Conservation (phyloP, 805 yeast species). For the Kodamaea leandrae region DNA sequence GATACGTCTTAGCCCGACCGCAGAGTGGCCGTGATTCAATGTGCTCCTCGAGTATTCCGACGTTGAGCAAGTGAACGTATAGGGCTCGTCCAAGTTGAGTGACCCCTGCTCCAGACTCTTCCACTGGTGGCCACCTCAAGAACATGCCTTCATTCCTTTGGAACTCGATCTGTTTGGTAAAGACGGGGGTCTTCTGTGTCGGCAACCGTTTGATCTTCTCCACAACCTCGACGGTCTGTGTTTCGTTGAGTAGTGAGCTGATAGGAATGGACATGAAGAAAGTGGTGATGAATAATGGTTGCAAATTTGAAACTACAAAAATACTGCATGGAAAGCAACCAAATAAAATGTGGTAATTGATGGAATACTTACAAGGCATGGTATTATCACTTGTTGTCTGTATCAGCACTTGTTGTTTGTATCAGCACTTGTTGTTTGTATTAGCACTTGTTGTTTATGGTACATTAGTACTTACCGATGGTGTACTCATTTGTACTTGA, state of each 20-base stretch:
- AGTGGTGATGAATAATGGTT: not conserved
- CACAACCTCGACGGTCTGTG: not conserved
- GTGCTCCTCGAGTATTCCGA: not conserved
- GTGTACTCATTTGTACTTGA: too few relatives aligned
- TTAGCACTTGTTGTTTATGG: too few relatives aligned
- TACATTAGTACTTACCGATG: too few relatives aligned
- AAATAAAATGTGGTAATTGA: too few relatives aligned
- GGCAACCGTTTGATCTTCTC: not conserved
- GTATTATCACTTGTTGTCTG: too few relatives aligned
- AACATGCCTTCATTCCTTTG: not conserved
- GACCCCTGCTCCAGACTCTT: slow-evolving; percentile 1
- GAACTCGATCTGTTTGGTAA: slow-evolving; percentile 1
- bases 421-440: too few relatives aligned
- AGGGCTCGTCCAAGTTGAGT: not conserved
- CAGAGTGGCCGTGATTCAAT: not conserved
- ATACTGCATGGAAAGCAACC: too few relatives aligned
- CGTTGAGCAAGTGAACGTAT: slow-evolving; percentile 1
- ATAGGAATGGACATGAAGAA: slow-evolving; percentile 1
- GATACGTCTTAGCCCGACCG: slow-evolving; percentile 6
- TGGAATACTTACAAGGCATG: too few relatives aligned
- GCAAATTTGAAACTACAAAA: not conserved
- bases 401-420: too few relatives aligned
- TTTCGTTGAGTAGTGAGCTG: slow-evolving; percentile 1
- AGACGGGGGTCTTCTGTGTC: not conserved
- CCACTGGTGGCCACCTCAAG: slow-evolving; percentile 2